phyloP scores from a whole-genome alignment of 2,329 filamentous ascomycete genomes.

The Ophiostoma australiae region DNA sequence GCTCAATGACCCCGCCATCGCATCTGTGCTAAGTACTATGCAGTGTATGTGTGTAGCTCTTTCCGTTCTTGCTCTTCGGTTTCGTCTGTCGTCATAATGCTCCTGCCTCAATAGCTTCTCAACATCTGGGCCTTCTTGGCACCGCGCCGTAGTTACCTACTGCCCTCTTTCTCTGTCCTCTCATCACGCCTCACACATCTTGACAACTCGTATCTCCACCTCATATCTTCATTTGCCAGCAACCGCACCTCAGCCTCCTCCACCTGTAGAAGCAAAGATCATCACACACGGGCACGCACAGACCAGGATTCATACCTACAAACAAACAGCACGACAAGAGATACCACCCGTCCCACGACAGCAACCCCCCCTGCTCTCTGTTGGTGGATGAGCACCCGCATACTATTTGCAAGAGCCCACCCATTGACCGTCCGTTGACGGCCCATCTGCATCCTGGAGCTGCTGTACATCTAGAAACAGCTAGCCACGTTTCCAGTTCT shows the following conservation, averaged over 20 bases:
- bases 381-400: not conserved
- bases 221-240: not conserved
- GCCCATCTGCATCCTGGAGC: not conserved
- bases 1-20: slow-evolving; percentile 1
- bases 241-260: not conserved
- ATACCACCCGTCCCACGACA: not conserved
- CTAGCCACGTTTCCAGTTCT: slow-evolving; percentile 1
- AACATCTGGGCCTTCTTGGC: not conserved
- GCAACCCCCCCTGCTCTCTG: not conserved
- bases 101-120: not conserved
- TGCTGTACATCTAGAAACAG: not conserved
- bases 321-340: not conserved
- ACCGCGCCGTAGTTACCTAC: not conserved
- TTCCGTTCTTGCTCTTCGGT: not conserved
- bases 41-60: not conserved
- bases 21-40: not conserved
- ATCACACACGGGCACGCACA: not conserved
- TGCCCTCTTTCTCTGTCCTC: not conserved
- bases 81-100: not conserved
- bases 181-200: not conserved
- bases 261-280: not conserved
- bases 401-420: not conserved
- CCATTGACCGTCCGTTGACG: not conserved
- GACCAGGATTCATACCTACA: not conserved
- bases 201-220: not conserved